Conservation (phyloP, 2,329 filamentous ascomycete genomes). For the Lasiodiplodia hormozganensis region DNA sequence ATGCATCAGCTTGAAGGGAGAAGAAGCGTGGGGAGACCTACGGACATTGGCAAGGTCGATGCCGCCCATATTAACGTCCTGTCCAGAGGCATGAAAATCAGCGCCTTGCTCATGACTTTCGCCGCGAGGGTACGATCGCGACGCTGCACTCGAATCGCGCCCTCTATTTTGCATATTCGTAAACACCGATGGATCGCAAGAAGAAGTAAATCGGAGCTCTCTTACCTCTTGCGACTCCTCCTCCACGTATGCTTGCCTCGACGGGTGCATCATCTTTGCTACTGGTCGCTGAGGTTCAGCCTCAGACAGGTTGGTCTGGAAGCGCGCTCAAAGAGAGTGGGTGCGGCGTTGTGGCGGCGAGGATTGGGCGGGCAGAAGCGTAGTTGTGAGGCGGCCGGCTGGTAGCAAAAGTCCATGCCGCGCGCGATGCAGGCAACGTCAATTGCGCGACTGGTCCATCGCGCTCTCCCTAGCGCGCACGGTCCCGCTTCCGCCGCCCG, state of each 20-base stretch:
- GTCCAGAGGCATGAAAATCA: conserved; percentile 25
- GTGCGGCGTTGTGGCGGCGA: background rate
- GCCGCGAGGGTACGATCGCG: conserved; percentile 19
- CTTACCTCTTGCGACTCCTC: conserved; percentile 74
- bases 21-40: conserved; percentile 51
- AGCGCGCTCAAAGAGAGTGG: background rate
- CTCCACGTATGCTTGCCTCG: conserved; percentile 93
- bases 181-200: conserved; percentile 39
- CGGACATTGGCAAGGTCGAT: conserved; percentile 69
- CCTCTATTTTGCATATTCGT: conserved; percentile 30
- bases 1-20: background rate
- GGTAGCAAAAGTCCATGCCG: conserved; percentile 3
- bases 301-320: background rate
- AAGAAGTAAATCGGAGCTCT: conserved; percentile 38
- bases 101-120: conserved; percentile 20
- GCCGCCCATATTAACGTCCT: conserved; percentile 62
- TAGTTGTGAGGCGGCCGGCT: background rate
- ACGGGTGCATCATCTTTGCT: conserved; percentile 72
- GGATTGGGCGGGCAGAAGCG: background rate
- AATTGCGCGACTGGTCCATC: background rate
- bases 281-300: conserved; percentile 12
- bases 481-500: conserved; percentile 6
- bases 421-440: background rate
- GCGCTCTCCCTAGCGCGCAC: background rate
- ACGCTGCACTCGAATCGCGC: conserved; percentile 23